These are phyloP conservation scores for Brassica napus DNA, from an alignment of 345 rosid species.

Conservation along the genomic window Da-Ae NC_063440.1:26983001-26983500, in stretches of 20 bases:
- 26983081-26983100: slow-evolving; percentile 13
- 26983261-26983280: slow-evolving; percentile 16
- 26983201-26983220: background rate
- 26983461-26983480: background rate
- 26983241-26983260: slow-evolving; percentile 17
- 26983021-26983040: background rate
- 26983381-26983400: slow-evolving; percentile 20
- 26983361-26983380: slow-evolving; percentile 15
- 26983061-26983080: background rate
- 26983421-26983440: slow-evolving; percentile 20
- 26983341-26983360: slow-evolving; percentile 22
- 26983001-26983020: background rate
- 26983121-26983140: slow-evolving; percentile 11
- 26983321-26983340: slow-evolving; percentile 31
- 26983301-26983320: slow-evolving; percentile 29
- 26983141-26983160: background rate
- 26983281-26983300: slow-evolving; percentile 12
- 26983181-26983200: background rate
- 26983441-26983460: slow-evolving; percentile 2
- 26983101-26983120: slow-evolving; percentile 12
- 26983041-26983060: slow-evolving; percentile 10
- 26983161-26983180: slow-evolving; percentile 1
- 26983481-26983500: background rate
- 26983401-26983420: slow-evolving; percentile 3
- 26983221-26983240: background rate